A percentile compares a stretch with the other conserved stretches of the same genome.
phyloP scores from a whole-genome alignment of 148 eudicot species.

The Fallopia convolvulus region DNA sequence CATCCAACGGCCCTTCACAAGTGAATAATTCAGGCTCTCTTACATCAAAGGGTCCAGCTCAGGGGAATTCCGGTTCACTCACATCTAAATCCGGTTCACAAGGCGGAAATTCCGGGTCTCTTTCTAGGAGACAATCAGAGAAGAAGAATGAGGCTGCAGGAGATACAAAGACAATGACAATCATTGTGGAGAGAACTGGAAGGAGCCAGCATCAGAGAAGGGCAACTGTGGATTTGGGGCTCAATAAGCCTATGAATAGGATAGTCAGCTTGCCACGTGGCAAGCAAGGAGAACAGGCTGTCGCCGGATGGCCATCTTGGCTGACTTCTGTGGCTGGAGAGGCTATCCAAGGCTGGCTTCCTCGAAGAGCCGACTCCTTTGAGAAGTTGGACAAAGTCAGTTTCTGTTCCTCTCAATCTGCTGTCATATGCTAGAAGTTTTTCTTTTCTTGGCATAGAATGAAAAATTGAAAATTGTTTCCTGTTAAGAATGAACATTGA shows the following conservation, averaged over 20 bases:
- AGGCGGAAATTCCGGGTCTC: not conserved
- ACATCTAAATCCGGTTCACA: not conserved
- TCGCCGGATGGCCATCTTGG: constrained; percentile 19
- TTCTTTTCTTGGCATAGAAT: too few species aligned
- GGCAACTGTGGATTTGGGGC: constrained; percentile 15
- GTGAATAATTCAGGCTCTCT: not conserved
- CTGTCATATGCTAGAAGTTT: not conserved
- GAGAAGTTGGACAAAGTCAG: constrained; percentile 17
- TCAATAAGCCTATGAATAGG: constrained; percentile 9
- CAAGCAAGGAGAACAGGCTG: constrained; percentile 2
- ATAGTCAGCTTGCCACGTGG: constrained; percentile 10
- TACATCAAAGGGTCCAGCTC: not conserved
- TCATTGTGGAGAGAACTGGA: constrained; percentile 11
- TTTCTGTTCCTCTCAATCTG: not conserved
- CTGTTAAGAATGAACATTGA: too few species aligned
- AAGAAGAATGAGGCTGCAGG: not conserved
- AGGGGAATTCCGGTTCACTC: constrained; percentile 1
- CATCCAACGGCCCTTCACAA: not conserved
- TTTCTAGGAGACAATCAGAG: constrained; percentile 6
- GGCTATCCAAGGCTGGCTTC: constrained; percentile 18
- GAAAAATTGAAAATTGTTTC: too few species aligned
- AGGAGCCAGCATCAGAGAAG: constrained; percentile 16
- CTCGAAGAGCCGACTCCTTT: constrained; percentile 15
- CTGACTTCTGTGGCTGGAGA: constrained; percentile 16
- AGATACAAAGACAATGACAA: constrained; percentile 9